These are phyloP conservation scores for Calonectria honghensis DNA, from an alignment of 2,329 filamentous ascomycete species.

Conservation along the genomic window DNA sequence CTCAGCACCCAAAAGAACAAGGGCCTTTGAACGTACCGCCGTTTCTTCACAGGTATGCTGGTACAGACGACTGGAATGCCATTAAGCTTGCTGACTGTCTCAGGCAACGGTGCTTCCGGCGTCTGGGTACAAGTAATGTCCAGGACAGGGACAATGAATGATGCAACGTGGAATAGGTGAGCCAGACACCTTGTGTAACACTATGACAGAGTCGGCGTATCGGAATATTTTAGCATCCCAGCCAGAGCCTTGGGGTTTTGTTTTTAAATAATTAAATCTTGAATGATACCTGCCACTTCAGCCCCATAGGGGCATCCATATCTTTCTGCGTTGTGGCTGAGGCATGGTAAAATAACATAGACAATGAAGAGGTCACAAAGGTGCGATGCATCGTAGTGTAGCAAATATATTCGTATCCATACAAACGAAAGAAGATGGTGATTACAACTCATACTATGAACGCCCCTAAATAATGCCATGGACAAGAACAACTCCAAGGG, in stretches of 20 bases:
- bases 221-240: slow-evolving; percentile 34
- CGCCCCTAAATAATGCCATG: slow-evolving; percentile 55
- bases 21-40: neutral
- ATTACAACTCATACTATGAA: slow-evolving; percentile 57
- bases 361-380: neutral
- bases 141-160: neutral
- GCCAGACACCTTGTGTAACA: slow-evolving; percentile 49
- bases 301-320: neutral
- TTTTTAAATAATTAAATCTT: neutral
- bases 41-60: slow-evolving; percentile 14
- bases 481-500: slow-evolving; percentile 49
- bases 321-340: neutral
- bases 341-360: neutral
- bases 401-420: slow-evolving; percentile 15
- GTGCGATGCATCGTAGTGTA: neutral
- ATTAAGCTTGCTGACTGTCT: slow-evolving; percentile 16
- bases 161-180: slow-evolving; percentile 44
- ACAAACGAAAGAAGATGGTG: slow-evolving; percentile 46
- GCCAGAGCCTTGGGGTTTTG: slow-evolving; percentile 3
- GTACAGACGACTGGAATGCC: slow-evolving; percentile 5
- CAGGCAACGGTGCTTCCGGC: slow-evolving; percentile 8
- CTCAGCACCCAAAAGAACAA: neutral
- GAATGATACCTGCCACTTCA: neutral
- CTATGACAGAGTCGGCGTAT: slow-evolving; percentile 43
- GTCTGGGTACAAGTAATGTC: neutral